phyloP scores from a whole-genome alignment of 495 filamentous ascomycete genomes.

The Neurospora sp. region DNA sequence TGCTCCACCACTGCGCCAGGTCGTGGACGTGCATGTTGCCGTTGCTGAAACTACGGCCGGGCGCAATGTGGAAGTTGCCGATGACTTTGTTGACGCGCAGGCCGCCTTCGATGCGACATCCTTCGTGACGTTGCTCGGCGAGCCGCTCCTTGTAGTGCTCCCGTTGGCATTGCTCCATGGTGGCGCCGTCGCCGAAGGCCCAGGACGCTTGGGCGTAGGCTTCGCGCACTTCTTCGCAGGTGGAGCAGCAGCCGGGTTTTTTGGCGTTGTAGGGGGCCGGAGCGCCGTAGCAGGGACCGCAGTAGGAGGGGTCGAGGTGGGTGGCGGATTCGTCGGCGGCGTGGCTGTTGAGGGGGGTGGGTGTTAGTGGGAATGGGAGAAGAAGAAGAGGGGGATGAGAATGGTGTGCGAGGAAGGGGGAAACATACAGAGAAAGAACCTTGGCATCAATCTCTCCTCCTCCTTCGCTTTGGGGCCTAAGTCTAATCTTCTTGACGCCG shows the following conservation, averaged over 20 bases:
- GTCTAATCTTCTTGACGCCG: slow-evolving; percentile 79
- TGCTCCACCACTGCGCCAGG: slow-evolving; percentile 80
- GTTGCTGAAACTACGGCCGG: slow-evolving; percentile 80
- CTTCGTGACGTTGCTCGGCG: slow-evolving; percentile 77
- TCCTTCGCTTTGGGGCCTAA: slow-evolving; percentile 61
- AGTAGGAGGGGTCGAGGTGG: slow-evolving; percentile 87
- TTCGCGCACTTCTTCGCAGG: slow-evolving; percentile 91
- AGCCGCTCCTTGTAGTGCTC: slow-evolving; percentile 87
- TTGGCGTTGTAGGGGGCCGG: slow-evolving; percentile 53
- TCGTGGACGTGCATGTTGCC: slow-evolving; percentile 97
- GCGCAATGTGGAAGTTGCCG: slow-evolving; percentile 98
- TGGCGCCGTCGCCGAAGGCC: slow-evolving; percentile 87
- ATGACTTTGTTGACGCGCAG: slow-evolving; percentile 96
- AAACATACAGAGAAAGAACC: slow-evolving; percentile 59
- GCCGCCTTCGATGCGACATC: slow-evolving; percentile 88
- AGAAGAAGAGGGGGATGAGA: neutral
- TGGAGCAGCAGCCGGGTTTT: slow-evolving; percentile 86
- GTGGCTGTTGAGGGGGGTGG: slow-evolving; percentile 32
- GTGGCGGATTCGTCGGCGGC: slow-evolving; percentile 52
- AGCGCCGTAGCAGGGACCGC: slow-evolving; percentile 87
- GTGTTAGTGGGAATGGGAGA: slow-evolving; percentile 2
- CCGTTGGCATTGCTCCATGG: slow-evolving; percentile 89
- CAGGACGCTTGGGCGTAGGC: slow-evolving; percentile 82
- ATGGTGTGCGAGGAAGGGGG: neutral
- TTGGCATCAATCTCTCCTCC: slow-evolving; percentile 67